Conservation (phyloP, 2,329 filamentous ascomycete genomes). For the Colletotrichum orchidophilum region DNA sequence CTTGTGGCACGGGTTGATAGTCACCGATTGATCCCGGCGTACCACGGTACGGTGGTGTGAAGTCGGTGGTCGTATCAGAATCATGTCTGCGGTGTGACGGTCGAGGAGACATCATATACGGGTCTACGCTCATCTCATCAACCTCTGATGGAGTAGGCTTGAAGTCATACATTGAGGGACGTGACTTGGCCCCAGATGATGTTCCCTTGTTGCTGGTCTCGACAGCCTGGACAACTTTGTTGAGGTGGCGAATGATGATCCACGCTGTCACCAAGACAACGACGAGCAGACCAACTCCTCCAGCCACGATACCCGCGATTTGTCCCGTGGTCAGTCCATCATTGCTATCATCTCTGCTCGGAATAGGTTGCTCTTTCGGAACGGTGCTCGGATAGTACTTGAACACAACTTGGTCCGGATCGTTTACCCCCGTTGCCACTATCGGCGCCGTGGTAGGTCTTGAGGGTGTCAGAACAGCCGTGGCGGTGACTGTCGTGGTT, state of each 20-base stretch:
- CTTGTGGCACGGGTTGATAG: conserved; percentile 31
- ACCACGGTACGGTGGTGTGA: conserved; percentile 28
- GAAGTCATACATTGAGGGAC: conserved; percentile 49
- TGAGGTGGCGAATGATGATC: conserved; percentile 61
- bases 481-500: conserved; percentile 51
- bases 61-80: conserved; percentile 34
- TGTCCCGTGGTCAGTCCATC: conserved; percentile 50
- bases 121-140: conserved; percentile 53
- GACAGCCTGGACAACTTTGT: conserved; percentile 52
- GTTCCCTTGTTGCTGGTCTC: conserved; percentile 45
- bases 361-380: conserved; percentile 49
- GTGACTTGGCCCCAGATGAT: conserved; percentile 43
- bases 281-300: conserved; percentile 57
- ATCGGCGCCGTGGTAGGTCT: conserved; percentile 40
- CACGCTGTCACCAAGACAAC: conserved; percentile 57
- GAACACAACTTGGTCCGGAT: conserved; percentile 44
- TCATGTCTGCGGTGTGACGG: conserved; percentile 30
- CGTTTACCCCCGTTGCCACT: conserved; percentile 37
- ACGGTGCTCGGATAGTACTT: conserved; percentile 57
- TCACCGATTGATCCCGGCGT: conserved; percentile 24
- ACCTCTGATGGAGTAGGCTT: conserved; percentile 54
- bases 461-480: conserved; percentile 50
- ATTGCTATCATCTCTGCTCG: conserved; percentile 39
- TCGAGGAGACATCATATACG: conserved; percentile 46
- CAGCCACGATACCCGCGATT: conserved; percentile 64